phyloP scores from a whole-genome alignment of 228 moss, liverwort and hornwort genomes.

The Sphagnum fallax region DNA sequence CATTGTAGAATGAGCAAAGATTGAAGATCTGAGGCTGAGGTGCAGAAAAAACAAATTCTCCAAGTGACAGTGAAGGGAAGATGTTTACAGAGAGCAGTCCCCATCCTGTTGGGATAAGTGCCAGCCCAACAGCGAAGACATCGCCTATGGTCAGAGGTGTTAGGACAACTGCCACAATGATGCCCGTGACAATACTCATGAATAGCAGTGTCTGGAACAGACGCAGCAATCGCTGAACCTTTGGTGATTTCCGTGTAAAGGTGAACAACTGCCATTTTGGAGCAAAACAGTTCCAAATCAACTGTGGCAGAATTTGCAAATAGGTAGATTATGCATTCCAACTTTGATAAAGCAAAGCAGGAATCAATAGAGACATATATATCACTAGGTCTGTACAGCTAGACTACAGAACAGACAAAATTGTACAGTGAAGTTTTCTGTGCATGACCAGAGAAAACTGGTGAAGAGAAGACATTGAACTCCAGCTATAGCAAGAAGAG shows the following conservation, averaged over 20 bases:
- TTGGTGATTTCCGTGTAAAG: slow-evolving; percentile 73
- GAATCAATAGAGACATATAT: not conserved
- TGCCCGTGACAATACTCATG: slow-evolving; percentile 39
- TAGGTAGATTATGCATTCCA: not conserved
- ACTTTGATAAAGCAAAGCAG: too few relatives aligned
- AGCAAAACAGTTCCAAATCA: too few relatives aligned
- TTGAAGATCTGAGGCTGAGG: too few relatives aligned
- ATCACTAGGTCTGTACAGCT: not conserved
- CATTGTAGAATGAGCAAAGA: too few relatives aligned
- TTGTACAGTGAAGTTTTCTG: not conserved
- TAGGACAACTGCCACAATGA: slow-evolving; percentile 41
- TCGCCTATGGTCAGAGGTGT: slow-evolving; percentile 76
- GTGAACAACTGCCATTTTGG: slow-evolving; percentile 24
- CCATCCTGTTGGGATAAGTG: slow-evolving; percentile 93
- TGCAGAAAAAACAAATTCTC: too few relatives aligned
- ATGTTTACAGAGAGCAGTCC: slow-evolving; percentile 82
- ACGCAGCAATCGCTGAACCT: slow-evolving; percentile 73
- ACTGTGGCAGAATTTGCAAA: slow-evolving; percentile 1
- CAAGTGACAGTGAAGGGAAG: not conserved
- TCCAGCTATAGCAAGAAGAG: not conserved
- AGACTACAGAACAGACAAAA: not conserved
- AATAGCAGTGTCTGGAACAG: slow-evolving; percentile 80
- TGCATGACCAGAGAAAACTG: too few relatives aligned
- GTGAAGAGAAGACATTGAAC: too few relatives aligned
- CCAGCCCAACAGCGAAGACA: slow-evolving; percentile 78